Evolutionary conservation across 768 basidiomycete species (phyloP).

Genomic region (Daedaleopsis sinensis): DNA sequence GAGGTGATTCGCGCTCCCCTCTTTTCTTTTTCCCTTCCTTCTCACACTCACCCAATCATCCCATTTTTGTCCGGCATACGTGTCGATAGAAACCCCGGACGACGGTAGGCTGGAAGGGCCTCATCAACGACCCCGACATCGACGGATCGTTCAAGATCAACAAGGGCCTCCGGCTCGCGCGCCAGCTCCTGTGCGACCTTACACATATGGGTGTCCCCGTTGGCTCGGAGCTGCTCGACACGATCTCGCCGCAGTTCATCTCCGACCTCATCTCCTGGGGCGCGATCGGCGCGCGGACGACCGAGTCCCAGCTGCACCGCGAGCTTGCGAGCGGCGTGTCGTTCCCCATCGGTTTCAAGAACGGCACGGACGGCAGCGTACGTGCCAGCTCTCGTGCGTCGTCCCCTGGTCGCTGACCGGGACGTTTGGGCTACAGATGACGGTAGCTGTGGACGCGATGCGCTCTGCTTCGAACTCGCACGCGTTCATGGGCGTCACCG

Average conservation of each 20-base stretch:
- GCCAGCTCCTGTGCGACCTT: slow-evolving; percentile 90
- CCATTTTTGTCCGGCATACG: background rate
- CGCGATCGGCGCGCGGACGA: slow-evolving; percentile 96
- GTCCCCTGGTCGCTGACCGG: slow-evolving; percentile 1
- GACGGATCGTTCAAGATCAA: slow-evolving; percentile 96
- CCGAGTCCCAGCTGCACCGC: slow-evolving; percentile 95
- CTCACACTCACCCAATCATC: background rate
- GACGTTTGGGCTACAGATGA: slow-evolving; percentile 41
- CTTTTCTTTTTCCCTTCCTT: background rate
- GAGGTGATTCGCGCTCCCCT: slow-evolving; percentile 35
- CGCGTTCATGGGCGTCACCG: slow-evolving; percentile 93
- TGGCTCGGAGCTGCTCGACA: slow-evolving; percentile 92
- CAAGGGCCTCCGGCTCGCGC: slow-evolving; percentile 88
- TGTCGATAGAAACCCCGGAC: slow-evolving; percentile 84
- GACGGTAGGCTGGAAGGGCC: slow-evolving; percentile 97
- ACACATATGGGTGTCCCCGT: slow-evolving; percentile 90
- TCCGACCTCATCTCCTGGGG: slow-evolving; percentile 89
- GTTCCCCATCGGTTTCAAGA: slow-evolving; percentile 99
- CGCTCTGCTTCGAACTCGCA: slow-evolving; percentile 88
- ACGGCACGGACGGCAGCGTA: slow-evolving; percentile 90
- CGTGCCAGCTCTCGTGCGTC: slow-evolving; percentile 6
- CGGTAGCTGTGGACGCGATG: slow-evolving; percentile 97
- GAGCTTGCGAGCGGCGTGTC: slow-evolving; percentile 95
- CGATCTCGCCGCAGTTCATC: slow-evolving; percentile 81
- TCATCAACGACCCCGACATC: slow-evolving; percentile 94